Evolutionary conservation across 192 early-diverging fungal genomes (phyloP), one percentile per base, ranked within the genome.

Genomic region (Nowakowskiella sp.): DNA sequence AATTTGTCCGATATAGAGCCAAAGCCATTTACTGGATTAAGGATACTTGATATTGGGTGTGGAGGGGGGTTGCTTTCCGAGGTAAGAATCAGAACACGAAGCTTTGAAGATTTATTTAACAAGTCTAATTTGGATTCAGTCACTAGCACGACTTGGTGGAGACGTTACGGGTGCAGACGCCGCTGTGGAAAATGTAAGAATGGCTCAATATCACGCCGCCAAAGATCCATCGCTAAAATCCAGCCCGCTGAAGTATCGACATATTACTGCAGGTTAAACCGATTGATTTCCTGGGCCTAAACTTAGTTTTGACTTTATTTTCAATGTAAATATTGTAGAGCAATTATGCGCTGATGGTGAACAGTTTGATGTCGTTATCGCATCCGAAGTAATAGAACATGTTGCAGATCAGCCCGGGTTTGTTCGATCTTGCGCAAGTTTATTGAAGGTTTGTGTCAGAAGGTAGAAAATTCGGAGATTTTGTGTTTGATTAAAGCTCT

Each of bases 361-460:
- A 52, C 52, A 59, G 21, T 95, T 88, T 60, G 91, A 94, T 65
- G 70, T 77, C 10, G 89, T 97, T 6, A 78, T 79, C 10, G 86
- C 86, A 0, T 65, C 93, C 61, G 94, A 97, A 61, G 87, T 95
- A 25, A 84, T 95, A 44, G 94, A 97, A 68, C 92, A 95, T 60
- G 94, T 97, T 4, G 70, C 65, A 9, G 72, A 91, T 53, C 84
- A 88, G 0, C 47, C 60, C 3, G 60, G 60, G 19, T 95, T 97
- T 63, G 70, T 93, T 4, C 54, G 62, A n/a, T 68, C 78, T 0
- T 82, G 87, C 36, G 58, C 73, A 24, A 49, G 77, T 31, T 67
- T 95, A 27, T 58, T 82, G 22, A 81, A 79, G 77, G 84, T 83
- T 48, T 30, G 45, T 31, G 13, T 6, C 7, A 4, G 30, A 13